Base-by-base conservation (phyloP, 2,329 filamentous ascomycete genomes). In the Colletotrichum orchidophilum region DNA sequence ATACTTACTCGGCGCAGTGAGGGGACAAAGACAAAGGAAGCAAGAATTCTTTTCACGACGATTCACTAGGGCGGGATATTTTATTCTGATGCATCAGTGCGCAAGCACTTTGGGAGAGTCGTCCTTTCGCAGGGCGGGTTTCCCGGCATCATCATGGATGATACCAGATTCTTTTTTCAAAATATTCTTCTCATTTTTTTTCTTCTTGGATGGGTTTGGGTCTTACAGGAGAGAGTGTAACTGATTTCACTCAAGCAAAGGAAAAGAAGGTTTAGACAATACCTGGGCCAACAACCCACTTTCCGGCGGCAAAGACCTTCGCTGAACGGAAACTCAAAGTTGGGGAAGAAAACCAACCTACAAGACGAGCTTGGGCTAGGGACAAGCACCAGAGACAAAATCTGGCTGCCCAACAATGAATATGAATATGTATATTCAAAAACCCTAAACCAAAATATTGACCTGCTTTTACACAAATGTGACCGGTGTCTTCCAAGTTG, bases 241-340 rank as follows among this genome's bases (percentile, higher is more conserved):
- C 27, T 57, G 33, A 35, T 18, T 46, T 24, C 63, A 27, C 15
- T 26, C 11, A 11, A 24, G n/a, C 31, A 55, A n/a, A 64, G 49
- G 63, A 53, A 62, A 66, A 72, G 53, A 71, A 13, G 57, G 66
- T 24, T 35, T 73, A 73, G 71, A 73, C 68, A 68, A 68, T 73
- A 72, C 58, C 68, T 63, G 68, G 68, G 63, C 60, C 46, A 61
- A 71, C n/a, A 71, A 55, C 71, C 68, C 63, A 59, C 50, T 53
- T 18, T 18, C 29, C n/a, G 21, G 21, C 53, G 42, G 24, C 42
- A 58, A 35, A 61, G 46, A 29, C 29, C 24, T 15, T 29, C n/a
- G 49, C 3, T 50, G 42, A 33, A 27, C 27, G 26, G 57, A 31
- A 27, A 31, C 8, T 27, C 24, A 15, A 60, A 8, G 5, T 24